Evolutionary conservation across 352 stramenopile genomes (phyloP).

Genomic region (Stramenopiles sp.): DNA sequence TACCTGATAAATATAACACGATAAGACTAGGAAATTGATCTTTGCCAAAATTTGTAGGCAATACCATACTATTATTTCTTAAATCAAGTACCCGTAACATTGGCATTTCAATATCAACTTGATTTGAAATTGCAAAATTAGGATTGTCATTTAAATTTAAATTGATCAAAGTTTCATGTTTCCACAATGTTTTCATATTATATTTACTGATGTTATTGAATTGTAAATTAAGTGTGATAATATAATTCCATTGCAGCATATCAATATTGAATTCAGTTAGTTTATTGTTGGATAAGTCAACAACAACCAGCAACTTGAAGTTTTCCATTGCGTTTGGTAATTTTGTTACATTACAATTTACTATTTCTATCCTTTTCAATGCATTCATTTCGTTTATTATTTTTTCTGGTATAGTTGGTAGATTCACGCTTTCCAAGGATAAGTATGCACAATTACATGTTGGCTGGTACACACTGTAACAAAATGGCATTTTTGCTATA

Average conservation of each 20-base stretch:
- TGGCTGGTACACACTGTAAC: neutral
- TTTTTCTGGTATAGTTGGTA: neutral
- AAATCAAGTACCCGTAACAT: neutral
- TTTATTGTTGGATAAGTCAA: neutral
- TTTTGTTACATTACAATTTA: neutral
- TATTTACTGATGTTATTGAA: neutral
- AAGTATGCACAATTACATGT: neutral
- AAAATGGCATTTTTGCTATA: neutral
- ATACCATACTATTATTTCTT: neutral
- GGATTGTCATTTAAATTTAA: neutral
- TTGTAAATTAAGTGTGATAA: neutral
- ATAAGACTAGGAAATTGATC: neutral
- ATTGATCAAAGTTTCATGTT: neutral
- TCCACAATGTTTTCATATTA: neutral
- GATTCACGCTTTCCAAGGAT: neutral
- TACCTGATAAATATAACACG: neutral
- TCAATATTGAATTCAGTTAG: neutral
- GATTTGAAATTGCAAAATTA: neutral
- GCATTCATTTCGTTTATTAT: neutral
- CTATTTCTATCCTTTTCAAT: neutral
- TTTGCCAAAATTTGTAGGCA: neutral
- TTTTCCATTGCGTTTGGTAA: neutral
- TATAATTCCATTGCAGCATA: neutral
- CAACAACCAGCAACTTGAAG: neutral
- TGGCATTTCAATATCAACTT: neutral